Evolutionary conservation across 345 rosid genomes (phyloP), one percentile per base, ranked within the genome.

Genomic region (Hevea brasiliensis): DNA sequence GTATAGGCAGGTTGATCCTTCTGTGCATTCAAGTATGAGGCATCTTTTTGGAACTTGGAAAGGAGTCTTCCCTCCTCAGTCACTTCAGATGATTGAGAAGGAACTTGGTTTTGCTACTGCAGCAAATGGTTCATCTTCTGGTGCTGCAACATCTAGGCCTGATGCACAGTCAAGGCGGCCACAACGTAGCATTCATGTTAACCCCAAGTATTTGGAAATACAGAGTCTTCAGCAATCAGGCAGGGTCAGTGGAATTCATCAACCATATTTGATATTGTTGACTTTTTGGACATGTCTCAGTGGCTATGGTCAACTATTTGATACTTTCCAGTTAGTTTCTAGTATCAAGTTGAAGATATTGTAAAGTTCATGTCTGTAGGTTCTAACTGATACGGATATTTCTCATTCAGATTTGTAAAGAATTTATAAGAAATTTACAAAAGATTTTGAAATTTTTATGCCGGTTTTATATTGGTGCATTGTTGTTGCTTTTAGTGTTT

Each of bases 11-110:
- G 94, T 93, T 75, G 97, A 93, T 74, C 72, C 99, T 74, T 70
- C 93, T 74, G 81, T 91, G 65, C 94, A 83, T 75, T 59, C 84
- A 45, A 91, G 94, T 67, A 96, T 96, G 99, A 86, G 89, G 20
- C 99, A 96, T 87, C 98, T 96, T 77, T 93, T 93, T 77, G 98
- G 98, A 77, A 96, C 99, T 54, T 96, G 99, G 99, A 96, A 90
- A 86, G 96, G 98, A 44, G 96, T 93, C 70, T 96, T 96, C 77
- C 97, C 93, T 78, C 90, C 78, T 24, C 91, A 81, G 58, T 69
- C 88, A 69, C 97, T 93, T 76, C 96, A 91, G 76, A 62, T 71
- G 69, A 96, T 96, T 61, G 98, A 89, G 86, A 93, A 87, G 84
- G 97, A 93, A 67, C 97, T 96, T 81, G 96, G 94, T 65, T 89